phyloP scores from a whole-genome alignment of 2,329 filamentous ascomycete genomes.

The Fusarium illudens region DNA sequence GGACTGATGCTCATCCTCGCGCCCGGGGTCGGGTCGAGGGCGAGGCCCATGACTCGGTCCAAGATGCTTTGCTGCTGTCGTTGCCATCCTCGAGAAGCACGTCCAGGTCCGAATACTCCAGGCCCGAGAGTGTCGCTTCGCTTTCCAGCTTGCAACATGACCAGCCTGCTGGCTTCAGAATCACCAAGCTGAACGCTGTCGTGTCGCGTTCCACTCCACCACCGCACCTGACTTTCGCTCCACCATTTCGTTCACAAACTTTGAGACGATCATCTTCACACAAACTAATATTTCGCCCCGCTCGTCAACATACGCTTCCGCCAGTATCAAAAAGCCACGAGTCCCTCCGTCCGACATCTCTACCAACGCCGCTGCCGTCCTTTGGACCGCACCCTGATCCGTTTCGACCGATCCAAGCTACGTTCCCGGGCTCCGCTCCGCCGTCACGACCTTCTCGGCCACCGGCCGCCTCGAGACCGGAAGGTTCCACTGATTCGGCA shows the following conservation, averaged over 20 bases:
- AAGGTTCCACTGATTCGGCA: background rate
- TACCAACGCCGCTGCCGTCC: constrained; percentile 19
- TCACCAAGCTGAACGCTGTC: constrained; percentile 39
- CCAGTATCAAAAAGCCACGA: constrained; percentile 9
- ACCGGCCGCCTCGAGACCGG: background rate
- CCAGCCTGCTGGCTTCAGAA: background rate
- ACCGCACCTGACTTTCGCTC: background rate
- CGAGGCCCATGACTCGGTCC: constrained; percentile 17
- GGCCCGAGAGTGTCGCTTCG: constrained; percentile 42
- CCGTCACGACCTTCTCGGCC: constrained; percentile 13
- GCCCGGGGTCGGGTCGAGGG: constrained; percentile 8
- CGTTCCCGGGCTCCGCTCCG: background rate
- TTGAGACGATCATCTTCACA: constrained; percentile 6
- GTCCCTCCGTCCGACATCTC: constrained; percentile 10
- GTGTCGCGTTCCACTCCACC: constrained; percentile 18
- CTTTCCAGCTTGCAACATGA: background rate
- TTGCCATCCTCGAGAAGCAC: constrained; percentile 30
- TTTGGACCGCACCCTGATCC: constrained; percentile 7
- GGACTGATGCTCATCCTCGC: constrained; percentile 20
- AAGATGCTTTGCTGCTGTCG: constrained; percentile 25
- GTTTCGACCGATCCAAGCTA: constrained; percentile 7
- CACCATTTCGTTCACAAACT: constrained; percentile 8
- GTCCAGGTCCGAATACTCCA: constrained; percentile 40
- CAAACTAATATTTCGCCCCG: constrained; percentile 1
- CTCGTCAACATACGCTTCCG: constrained; percentile 18